A percentile compares a stretch with the other conserved stretches of the same genome.
Conservation (phyloP, 2,329 filamentous ascomycete genomes). For the Fusarium domesticum region DNA sequence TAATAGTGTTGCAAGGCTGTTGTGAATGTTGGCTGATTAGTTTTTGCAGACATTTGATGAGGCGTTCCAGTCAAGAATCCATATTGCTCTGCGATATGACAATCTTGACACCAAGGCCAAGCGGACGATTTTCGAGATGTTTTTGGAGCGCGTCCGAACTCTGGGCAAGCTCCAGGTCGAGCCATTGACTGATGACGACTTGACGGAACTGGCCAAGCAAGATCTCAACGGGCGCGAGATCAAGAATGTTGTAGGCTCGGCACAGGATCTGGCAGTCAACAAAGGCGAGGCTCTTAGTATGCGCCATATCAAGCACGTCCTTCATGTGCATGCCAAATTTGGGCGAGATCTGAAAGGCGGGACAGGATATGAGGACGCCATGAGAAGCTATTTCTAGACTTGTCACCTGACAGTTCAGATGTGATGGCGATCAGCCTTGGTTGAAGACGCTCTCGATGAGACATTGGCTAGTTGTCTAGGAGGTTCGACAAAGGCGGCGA, state of each 20-base stretch:
- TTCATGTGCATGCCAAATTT: constrained; percentile 82
- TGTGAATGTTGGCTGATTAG: constrained; percentile 1
- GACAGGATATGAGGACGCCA: constrained; percentile 75
- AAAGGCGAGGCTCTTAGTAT: constrained; percentile 70
- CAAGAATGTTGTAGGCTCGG: constrained; percentile 83
- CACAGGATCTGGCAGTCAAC: constrained; percentile 77
- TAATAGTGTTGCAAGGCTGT: neutral
- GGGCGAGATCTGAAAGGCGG: constrained; percentile 81
- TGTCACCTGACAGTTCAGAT: neutral
- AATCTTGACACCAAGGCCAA: constrained; percentile 70
- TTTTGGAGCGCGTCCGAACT: constrained; percentile 68
- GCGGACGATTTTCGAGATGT: constrained; percentile 79
- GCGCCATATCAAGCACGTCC: constrained; percentile 74
- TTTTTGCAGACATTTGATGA: constrained; percentile 71
- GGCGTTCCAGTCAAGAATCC: constrained; percentile 84
- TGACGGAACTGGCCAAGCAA: constrained; percentile 62
- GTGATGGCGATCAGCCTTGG: neutral
- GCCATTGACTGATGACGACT: constrained; percentile 64
- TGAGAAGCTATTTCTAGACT: constrained; percentile 69
- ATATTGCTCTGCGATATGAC: constrained; percentile 79
- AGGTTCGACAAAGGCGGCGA: neutral
- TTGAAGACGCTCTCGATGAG: neutral
- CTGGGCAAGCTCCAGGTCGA: constrained; percentile 61
- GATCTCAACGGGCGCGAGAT: constrained; percentile 67
- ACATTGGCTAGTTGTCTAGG: neutral